These are phyloP conservation scores for Candida sakaeoensis DNA, from an alignment of 805 yeast genomes.

Conservation along the genomic window DNA sequence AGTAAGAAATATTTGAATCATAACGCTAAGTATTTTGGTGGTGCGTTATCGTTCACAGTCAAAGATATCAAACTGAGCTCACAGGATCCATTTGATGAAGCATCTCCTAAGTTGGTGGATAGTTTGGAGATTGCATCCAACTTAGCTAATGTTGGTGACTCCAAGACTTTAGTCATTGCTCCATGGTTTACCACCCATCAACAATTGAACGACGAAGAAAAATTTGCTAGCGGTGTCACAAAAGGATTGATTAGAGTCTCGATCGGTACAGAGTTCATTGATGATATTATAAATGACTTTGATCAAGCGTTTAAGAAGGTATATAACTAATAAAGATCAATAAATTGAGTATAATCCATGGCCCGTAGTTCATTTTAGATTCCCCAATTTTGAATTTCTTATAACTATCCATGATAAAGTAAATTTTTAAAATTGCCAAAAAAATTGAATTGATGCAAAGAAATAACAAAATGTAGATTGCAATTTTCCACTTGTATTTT, in stretches of 20 bases:
- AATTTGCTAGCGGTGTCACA: constrained; percentile 78
- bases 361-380: not conserved
- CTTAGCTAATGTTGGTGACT: constrained; percentile 96
- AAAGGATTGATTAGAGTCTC: constrained; percentile 85
- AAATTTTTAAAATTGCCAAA: not conserved
- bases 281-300: constrained; percentile 85
- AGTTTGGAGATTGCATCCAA: constrained; percentile 80
- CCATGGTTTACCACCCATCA: constrained; percentile 97
- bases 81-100: constrained; percentile 62
- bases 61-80: constrained; percentile 50
- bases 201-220: constrained; percentile 81
- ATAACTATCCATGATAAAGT: not conserved
- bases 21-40: constrained; percentile 70
- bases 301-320: constrained; percentile 77
- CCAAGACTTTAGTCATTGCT: constrained; percentile 91
- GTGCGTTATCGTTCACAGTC: constrained; percentile 86
- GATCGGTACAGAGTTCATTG: constrained; percentile 88
- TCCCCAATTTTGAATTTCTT: not conserved
- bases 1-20: constrained; percentile 74
- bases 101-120: constrained; percentile 85
- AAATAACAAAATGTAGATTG: not conserved
- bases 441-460: not conserved
- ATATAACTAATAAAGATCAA: constrained; percentile 23
- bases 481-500: constrained; percentile 1
- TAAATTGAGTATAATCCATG: not conserved